Conservation (phyloP, 129 eudicot species). For the Chrysanthemum seticuspe region DNA sequence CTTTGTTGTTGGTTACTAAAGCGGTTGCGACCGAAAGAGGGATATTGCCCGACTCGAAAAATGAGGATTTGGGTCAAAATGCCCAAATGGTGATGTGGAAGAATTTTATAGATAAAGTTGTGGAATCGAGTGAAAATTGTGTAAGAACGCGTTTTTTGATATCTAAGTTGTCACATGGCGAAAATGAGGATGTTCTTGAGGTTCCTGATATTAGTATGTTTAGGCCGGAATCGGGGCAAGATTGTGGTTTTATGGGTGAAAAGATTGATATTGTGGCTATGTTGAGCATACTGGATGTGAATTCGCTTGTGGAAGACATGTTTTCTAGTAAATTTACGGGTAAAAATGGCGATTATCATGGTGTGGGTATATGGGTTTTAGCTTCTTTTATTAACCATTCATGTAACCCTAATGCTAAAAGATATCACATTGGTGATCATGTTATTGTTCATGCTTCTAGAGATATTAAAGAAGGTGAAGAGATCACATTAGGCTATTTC, state of each 20-base stretch:
- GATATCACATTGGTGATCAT: slow-evolving; percentile 77
- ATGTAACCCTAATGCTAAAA: slow-evolving; percentile 56
- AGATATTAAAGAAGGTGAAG: slow-evolving; percentile 90
- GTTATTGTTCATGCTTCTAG: slow-evolving; percentile 70
- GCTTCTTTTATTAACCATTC: slow-evolving; percentile 47
- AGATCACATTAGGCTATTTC: slow-evolving; percentile 78
- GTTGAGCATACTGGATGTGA: slow-evolving; percentile 73
- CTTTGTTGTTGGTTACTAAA: slow-evolving; percentile 67
- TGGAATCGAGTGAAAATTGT: slow-evolving; percentile 51
- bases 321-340: slow-evolving; percentile 64
- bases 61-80: slow-evolving; percentile 45
- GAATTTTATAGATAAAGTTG: slow-evolving; percentile 67
- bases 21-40: slow-evolving; percentile 88
- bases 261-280: slow-evolving; percentile 41
- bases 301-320: slow-evolving; percentile 70
- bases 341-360: slow-evolving; percentile 58
- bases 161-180: slow-evolving; percentile 57
- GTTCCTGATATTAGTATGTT: slow-evolving; percentile 54
- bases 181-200: slow-evolving; percentile 62
- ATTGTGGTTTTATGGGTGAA: slow-evolving; percentile 29
- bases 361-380: slow-evolving; percentile 84
- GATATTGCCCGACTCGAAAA: slow-evolving; percentile 52
- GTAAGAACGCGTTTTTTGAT: slow-evolving; percentile 46
- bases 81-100: slow-evolving; percentile 30
- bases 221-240: slow-evolving; percentile 54